Evolutionary conservation across 371 early-diverging fungal genomes (phyloP), one percentile per base, ranked within the genome.

Genomic region (Apophysomyces variabilis): DNA sequence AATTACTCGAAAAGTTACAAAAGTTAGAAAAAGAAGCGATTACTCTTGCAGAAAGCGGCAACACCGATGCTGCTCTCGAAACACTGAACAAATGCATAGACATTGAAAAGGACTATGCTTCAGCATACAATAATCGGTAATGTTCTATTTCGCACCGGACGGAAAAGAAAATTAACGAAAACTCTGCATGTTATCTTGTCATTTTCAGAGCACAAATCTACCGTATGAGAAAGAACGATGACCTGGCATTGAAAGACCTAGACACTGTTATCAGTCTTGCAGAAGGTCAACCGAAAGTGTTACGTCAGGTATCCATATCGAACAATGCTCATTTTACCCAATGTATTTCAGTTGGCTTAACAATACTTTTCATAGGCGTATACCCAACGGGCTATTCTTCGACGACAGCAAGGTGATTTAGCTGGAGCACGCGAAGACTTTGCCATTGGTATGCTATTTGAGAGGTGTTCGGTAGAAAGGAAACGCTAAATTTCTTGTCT

Each of bases 91-190:
- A 74, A 59, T 83, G 84, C 32, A 87, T 92, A 39, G 47, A 60
- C 11, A 65, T 85, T 9, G 89, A 87, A 69, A 85, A 89, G 6
- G 69, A 74, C 36, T 94, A 93, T 76, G 89, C 94, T 21, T 91
- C 93, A 1, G 92, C 87, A 0, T 94, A 92, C 72, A 96, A 95
- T 76, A 96, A 96, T 79, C 77, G 93, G 89, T 89, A 82, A 61
- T 26, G 32, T 26, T 26, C 32, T 26, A 26, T 26, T 26, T 26
- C 32, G 32, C 32, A 26, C 32, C 3, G 32, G 32, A 26, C 3
- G 32, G 3, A 26, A 26, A 26, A 1, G 3, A 26, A 26, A 26
- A 26, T 26, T 26, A 26, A 26, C 32, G 58, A 59, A 13, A 21
- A 7, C 21, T 18, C 5, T 7, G 16, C 16, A 11, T 21, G 3